Evolutionary conservation across 139 green algal species (phyloP), one percentile per base, ranked within the genome.

Genomic region (Zygnema cylindricum): DNA sequence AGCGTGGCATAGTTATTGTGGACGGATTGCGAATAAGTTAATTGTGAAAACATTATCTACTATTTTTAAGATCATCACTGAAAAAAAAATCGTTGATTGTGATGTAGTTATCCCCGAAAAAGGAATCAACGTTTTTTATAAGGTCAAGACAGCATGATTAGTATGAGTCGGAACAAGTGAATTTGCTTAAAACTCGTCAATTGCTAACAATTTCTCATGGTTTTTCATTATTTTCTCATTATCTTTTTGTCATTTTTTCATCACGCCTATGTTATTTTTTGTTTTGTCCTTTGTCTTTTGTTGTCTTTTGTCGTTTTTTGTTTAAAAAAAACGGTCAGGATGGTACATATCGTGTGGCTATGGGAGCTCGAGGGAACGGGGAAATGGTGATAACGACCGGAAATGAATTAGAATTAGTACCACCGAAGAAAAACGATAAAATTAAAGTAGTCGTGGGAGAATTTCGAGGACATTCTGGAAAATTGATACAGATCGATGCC

Each of bases 401-500:
- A n/a, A 22, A 21, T 7, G 84, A 91, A 0, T 42, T 92, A 35
- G 84, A 90, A 25, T 54, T 91, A 39, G 55, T 92, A 21, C n/a
- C 38, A 36, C 88, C 88, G n/a, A 91, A 77, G 36, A 79, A 85
- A 57, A 33, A 86, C n/a, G 88, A 92, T 71, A 41, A 76, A 21
- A 43, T 92, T 22, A 90, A 87, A 57, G 77, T 92, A 2, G 30
- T 82, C 30, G 22, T 23, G 1, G 88, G 88, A 22, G 43, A 91
- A 30, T 77, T 76, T 2, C 84, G 36, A 21, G 76, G 76, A 1
- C 33, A 40, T 22, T 69, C 35, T 11, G 88, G 88, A 30, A 92
- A 91, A 55, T 0, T 92, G 30, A 92, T 91, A 25, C 76, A 77
- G 0, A 88, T 91, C 25, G 84, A 92, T 55, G 84, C 21, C 0